Conservation (phyloP, 1,139 yeast genomes). For the Yamadazyma epiphylla region DNA sequence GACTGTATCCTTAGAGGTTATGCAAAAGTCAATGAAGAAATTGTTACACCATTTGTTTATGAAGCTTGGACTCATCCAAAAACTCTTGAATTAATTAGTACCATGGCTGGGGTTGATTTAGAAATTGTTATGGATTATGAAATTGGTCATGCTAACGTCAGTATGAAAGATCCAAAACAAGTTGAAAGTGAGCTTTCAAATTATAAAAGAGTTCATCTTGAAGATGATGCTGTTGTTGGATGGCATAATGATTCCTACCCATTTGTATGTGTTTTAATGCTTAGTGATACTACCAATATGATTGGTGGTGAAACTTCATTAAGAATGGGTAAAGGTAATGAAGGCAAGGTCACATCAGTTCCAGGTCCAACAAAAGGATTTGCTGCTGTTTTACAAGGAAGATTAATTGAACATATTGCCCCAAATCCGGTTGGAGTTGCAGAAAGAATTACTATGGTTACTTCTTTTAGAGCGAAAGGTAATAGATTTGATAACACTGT, state of each 20-base stretch:
- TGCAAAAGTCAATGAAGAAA: conserved; percentile 27
- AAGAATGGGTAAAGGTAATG: conserved; percentile 33
- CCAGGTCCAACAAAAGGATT: conserved; percentile 52
- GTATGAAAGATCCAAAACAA: conserved; percentile 31
- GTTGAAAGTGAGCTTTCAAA: conserved; percentile 16
- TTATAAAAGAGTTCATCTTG: conserved; percentile 10
- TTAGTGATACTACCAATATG: conserved; percentile 53
- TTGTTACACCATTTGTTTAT: conserved; percentile 40
- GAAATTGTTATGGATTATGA: conserved; percentile 52
- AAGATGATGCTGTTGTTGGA: conserved; percentile 47
- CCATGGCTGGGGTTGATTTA: conserved; percentile 55
- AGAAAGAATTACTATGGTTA: conserved; percentile 54
- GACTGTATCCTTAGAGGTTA: conserved; percentile 49
- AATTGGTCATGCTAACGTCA: conserved; percentile 48
- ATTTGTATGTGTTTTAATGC: conserved; percentile 61
- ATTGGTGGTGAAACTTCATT: conserved; percentile 58
- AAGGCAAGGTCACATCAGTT: conserved; percentile 39
- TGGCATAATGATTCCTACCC: conserved; percentile 63
- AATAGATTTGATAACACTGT: conserved; percentile 24
- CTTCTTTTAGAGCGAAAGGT: conserved; percentile 33
- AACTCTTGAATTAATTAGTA: conserved; percentile 44
- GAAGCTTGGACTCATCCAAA: conserved; percentile 57
- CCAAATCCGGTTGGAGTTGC: conserved; percentile 48
- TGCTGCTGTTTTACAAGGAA: conserved; percentile 55
- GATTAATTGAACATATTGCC: conserved; percentile 53